Conservation (phyloP, 108 stramenopile species). For the Skeletonema costatum region DNA sequence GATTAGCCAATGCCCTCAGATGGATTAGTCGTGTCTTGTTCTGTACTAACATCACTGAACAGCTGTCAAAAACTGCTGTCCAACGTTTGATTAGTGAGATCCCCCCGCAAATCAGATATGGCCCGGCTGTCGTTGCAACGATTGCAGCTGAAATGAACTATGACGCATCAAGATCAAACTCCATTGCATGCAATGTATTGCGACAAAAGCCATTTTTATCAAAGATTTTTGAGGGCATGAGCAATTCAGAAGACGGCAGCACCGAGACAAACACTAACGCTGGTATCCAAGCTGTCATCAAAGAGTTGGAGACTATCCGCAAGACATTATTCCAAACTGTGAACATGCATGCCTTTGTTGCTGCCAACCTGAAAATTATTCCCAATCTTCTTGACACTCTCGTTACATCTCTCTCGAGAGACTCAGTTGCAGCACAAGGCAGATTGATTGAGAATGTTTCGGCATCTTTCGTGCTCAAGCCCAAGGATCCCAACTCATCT, state of each 20-base stretch:
- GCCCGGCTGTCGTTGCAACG: slow-evolving; percentile 27
- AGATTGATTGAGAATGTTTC: slow-evolving; percentile 46
- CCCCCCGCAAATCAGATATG: slow-evolving; percentile 40
- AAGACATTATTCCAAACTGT: slow-evolving; percentile 37
- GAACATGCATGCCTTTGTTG: slow-evolving; percentile 49
- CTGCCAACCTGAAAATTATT: slow-evolving; percentile 29
- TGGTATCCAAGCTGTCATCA: slow-evolving; percentile 25
- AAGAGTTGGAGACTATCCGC: slow-evolving; percentile 35
- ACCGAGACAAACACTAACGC: not conserved
- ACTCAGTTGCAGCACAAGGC: not conserved
- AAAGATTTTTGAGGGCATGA: slow-evolving; percentile 37
- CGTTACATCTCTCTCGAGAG: slow-evolving; percentile 14
- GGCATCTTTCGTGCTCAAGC: slow-evolving; percentile 37
- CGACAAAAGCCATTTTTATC: slow-evolving; percentile 45
- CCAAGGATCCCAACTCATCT: not conserved
- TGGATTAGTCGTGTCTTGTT: slow-evolving; percentile 41
- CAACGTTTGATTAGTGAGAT: slow-evolving; percentile 45
- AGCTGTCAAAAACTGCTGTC: slow-evolving; percentile 43
- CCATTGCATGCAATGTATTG: slow-evolving; percentile 37
- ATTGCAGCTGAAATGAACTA: slow-evolving; percentile 32
- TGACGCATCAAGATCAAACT: slow-evolving; percentile 26
- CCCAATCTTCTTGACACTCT: slow-evolving; percentile 32
- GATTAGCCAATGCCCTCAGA: slow-evolving; percentile 27
- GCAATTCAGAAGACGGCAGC: not conserved
- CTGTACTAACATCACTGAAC: slow-evolving; percentile 29